These are phyloP conservation scores for Syncephalastrum monosporum DNA, from an alignment of 371 early-diverging fungal genomes.

Conservation along the genomic window DNA sequence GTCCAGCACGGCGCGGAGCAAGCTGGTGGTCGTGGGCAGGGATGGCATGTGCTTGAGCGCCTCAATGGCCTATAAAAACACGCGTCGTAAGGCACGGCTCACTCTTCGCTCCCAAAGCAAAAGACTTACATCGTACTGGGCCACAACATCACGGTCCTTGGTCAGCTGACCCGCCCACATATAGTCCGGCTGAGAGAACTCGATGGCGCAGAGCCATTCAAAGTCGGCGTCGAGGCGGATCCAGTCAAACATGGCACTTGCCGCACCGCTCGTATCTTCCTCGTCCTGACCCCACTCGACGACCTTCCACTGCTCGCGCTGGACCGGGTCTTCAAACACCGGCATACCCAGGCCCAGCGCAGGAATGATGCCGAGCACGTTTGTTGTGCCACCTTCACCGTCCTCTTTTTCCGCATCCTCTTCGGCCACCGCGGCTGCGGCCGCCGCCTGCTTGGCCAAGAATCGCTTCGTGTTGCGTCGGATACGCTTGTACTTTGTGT, in stretches of 20 bases:
- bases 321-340: slow-evolving; percentile 69
- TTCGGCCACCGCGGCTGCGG: slow-evolving; percentile 75
- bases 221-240: slow-evolving; percentile 96
- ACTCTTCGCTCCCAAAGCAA: background rate
- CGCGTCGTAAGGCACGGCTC: background rate
- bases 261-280: slow-evolving; percentile 66
- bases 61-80: slow-evolving; percentile 54
- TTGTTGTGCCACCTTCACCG: slow-evolving; percentile 42
- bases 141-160: slow-evolving; percentile 94
- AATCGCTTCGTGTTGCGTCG: slow-evolving; percentile 83
- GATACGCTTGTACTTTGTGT: slow-evolving; percentile 96
- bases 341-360: slow-evolving; percentile 68
- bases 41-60: slow-evolving; percentile 70
- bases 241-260: slow-evolving; percentile 91
- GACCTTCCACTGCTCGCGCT: slow-evolving; percentile 72
- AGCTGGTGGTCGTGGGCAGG: slow-evolving; percentile 67
- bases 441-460: slow-evolving; percentile 75
- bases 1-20: slow-evolving; percentile 81
- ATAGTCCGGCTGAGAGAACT: slow-evolving; percentile 90
- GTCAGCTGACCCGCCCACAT: slow-evolving; percentile 97
- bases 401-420: slow-evolving; percentile 58
- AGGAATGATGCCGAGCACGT: slow-evolving; percentile 45
- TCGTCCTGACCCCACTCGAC: slow-evolving; percentile 86
- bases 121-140: slow-evolving; percentile 80
- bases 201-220: slow-evolving; percentile 89